These are phyloP conservation scores for Auricularia heimuer DNA, from an alignment of 768 basidiomycete species.

Conservation along the genomic window DNA sequence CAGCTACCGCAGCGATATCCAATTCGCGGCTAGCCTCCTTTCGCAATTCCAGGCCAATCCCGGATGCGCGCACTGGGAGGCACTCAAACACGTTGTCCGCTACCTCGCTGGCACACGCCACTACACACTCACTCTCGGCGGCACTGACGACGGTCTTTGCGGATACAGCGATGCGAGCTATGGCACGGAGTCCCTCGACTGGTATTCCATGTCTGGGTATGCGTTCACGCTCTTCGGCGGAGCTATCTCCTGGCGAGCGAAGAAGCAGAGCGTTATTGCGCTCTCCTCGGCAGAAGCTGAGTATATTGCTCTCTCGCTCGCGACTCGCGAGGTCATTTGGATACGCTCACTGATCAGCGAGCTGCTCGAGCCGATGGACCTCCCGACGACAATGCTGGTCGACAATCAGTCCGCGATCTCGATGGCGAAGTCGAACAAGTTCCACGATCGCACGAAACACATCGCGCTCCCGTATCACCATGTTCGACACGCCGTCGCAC, in stretches of 20 bases:
- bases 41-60: conserved; percentile 14
- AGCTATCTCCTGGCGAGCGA: conserved; percentile 17
- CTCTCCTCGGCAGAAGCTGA: conserved; percentile 21
- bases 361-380: background rate
- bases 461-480: conserved; percentile 19
- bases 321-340: conserved; percentile 10
- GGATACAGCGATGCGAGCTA: conserved; percentile 21
- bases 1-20: conserved; percentile 12
- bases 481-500: conserved; percentile 10
- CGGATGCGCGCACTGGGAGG: conserved; percentile 10
- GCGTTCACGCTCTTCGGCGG: conserved; percentile 17
- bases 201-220: conserved; percentile 26
- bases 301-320: conserved; percentile 16
- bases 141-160: background rate
- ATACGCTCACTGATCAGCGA: background rate
- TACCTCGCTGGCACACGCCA: conserved; percentile 10
- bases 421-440: conserved; percentile 12
- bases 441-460: conserved; percentile 18
- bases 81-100: conserved; percentile 9
- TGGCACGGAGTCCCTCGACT: conserved; percentile 17
- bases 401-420: conserved; percentile 10
- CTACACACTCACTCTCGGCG: conserved; percentile 17
- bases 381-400: conserved; percentile 3
- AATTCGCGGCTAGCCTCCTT: conserved; percentile 12
- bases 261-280: conserved; percentile 16